These are phyloP conservation scores for Suhomyces wounanorum DNA, from an alignment of 1,139 yeast species.

Conservation along the genomic window DNA sequence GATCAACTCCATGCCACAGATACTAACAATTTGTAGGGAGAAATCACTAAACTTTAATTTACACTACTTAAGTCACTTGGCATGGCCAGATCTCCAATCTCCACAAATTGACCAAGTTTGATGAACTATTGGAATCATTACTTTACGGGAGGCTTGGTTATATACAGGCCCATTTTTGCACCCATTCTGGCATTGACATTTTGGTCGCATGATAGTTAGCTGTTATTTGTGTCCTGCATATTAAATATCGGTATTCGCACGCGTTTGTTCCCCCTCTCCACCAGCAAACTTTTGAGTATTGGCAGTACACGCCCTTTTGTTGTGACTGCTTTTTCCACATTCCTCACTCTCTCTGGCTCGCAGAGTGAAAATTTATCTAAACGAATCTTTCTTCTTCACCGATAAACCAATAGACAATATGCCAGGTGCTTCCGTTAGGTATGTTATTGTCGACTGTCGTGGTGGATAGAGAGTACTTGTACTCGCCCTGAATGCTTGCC, in stretches of 20 bases:
- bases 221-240: background rate
- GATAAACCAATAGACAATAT: conserved; percentile 49
- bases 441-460: conserved; percentile 48
- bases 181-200: background rate
- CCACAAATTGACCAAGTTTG: too few relatives aligned
- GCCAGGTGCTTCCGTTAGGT: conserved; percentile 99
- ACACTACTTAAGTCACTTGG: too few relatives aligned
- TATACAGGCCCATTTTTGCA: background rate
- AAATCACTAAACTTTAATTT: too few relatives aligned
- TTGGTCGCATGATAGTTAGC: too few relatives aligned
- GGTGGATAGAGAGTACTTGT: conserved; percentile 31
- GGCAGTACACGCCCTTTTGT: background rate
- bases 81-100: too few relatives aligned
- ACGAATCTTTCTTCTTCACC: conserved; percentile 17
- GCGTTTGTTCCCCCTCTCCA: too few relatives aligned
- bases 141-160: too few relatives aligned
- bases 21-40: too few relatives aligned
- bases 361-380: conserved; percentile 10
- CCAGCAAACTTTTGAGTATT: too few relatives aligned
- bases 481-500: conserved; percentile 5
- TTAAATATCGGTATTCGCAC: too few relatives aligned
- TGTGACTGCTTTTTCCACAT: conserved; percentile 11
- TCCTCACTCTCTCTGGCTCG: conserved; percentile 2
- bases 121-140: too few relatives aligned
- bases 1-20: too few relatives aligned